phyloP scores from a whole-genome alignment of 192 early-diverging fungal species.

The Gonapodya prolifera region DNA sequence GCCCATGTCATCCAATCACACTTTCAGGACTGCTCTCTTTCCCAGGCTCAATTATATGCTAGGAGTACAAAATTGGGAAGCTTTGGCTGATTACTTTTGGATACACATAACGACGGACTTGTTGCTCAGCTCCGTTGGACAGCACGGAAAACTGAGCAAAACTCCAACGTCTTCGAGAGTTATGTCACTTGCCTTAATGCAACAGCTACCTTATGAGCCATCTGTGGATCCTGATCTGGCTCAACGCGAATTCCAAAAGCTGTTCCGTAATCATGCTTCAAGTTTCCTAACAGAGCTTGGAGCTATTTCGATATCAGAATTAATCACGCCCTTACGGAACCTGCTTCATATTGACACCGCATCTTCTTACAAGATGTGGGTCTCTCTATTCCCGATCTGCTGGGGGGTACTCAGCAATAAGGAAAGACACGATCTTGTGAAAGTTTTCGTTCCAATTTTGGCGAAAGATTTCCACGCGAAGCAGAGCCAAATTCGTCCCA shows the following conservation, averaged over 20 bases:
- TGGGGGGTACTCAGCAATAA: slow-evolving; percentile 61
- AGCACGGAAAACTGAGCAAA: neutral
- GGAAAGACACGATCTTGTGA: slow-evolving; percentile 77
- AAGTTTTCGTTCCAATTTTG: slow-evolving; percentile 68
- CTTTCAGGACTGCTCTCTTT: slow-evolving; percentile 20
- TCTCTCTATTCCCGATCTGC: slow-evolving; percentile 63
- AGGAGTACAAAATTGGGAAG: slow-evolving; percentile 92
- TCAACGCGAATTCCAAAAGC: slow-evolving; percentile 22
- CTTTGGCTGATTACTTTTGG: slow-evolving; percentile 74
- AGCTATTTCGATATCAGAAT: slow-evolving; percentile 24
- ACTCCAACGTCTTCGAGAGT: neutral
- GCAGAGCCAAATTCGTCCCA: slow-evolving; percentile 72
- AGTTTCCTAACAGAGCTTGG: slow-evolving; percentile 47
- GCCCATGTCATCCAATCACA: no score
- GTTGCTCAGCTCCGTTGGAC: slow-evolving; percentile 42
- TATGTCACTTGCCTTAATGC: slow-evolving; percentile 12
- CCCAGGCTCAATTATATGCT: slow-evolving; percentile 77
- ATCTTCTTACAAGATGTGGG: slow-evolving; percentile 69
- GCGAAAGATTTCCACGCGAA: slow-evolving; percentile 81
- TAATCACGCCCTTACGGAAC: slow-evolving; percentile 44
- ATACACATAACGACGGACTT: slow-evolving; percentile 83
- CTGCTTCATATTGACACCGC: slow-evolving; percentile 49
- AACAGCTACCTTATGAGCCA: slow-evolving; percentile 7
- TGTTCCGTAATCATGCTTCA: slow-evolving; percentile 30
- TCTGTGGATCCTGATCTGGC: slow-evolving; percentile 22